Conservation (phyloP, 495 filamentous ascomycete genomes). For the Podospora anserina region DNA sequence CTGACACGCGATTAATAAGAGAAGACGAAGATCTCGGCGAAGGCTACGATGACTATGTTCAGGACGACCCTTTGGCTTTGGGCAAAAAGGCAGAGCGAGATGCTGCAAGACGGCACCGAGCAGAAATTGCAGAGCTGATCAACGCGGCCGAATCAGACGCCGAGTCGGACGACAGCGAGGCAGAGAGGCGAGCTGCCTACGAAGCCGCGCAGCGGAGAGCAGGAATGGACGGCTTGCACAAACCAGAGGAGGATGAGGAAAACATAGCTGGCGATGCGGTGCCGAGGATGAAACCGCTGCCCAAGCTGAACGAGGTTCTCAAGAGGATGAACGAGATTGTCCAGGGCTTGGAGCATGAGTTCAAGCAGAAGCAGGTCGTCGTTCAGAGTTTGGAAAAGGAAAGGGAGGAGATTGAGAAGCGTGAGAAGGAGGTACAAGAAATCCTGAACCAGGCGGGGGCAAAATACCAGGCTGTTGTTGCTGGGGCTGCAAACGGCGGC, state of each 20-base stretch:
- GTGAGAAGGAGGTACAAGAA: conserved; percentile 78
- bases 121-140: conserved; percentile 82
- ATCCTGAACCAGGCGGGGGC: conserved; percentile 79
- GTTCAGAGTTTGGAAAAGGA: conserved; percentile 39
- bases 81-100: conserved; percentile 79
- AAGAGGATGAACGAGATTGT: conserved; percentile 42
- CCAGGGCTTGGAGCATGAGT: conserved; percentile 36
- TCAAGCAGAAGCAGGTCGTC: conserved; percentile 25
- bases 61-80: conserved; percentile 76
- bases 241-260: conserved; percentile 31
- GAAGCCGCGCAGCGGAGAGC: conserved; percentile 83
- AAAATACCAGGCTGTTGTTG: conserved; percentile 55
- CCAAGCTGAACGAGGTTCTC: conserved; percentile 51
- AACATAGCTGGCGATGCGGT: conserved; percentile 35
- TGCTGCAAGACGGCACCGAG: conserved; percentile 60
- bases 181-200: conserved; percentile 78
- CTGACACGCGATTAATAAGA: conserved; percentile 69
- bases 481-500: conserved; percentile 25
- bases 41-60: conserved; percentile 88
- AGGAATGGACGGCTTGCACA: conserved; percentile 66
- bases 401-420: conserved; percentile 58
- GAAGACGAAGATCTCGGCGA: conserved; percentile 95
- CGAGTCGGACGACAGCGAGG: conserved; percentile 69
- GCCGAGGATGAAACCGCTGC: conserved; percentile 54
- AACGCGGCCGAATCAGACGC: conserved; percentile 69